Evolutionary conservation across 371 early-diverging fungal genomes (phyloP).

Genomic region (Apophysomyces elegans): DNA sequence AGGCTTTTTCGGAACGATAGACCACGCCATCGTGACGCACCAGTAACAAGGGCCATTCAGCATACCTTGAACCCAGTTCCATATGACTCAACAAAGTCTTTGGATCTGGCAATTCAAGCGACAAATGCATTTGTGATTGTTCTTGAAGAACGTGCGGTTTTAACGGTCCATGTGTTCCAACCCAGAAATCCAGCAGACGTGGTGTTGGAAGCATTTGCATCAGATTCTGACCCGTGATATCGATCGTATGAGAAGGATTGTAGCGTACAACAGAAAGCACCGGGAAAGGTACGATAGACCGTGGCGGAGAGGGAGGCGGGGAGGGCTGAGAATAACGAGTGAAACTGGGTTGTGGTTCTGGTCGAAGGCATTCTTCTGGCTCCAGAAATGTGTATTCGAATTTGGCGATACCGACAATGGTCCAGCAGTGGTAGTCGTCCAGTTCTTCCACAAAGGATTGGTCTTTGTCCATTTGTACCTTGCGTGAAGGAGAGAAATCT

Average conservation of each 20-base stretch:
- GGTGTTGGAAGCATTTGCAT: slow-evolving; percentile 23
- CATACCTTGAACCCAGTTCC: slow-evolving; percentile 19
- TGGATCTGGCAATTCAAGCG: slow-evolving; percentile 29
- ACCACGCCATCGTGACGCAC: slow-evolving; percentile 47
- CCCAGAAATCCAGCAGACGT: slow-evolving; percentile 40
- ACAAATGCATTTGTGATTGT: slow-evolving; percentile 14
- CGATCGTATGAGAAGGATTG: slow-evolving; percentile 27
- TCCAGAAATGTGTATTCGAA: slow-evolving; percentile 58
- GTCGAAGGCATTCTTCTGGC: slow-evolving; percentile 14
- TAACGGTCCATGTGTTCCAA: slow-evolving; percentile 46
- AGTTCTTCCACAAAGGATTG: slow-evolving; percentile 35
- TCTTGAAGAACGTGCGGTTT: slow-evolving; percentile 14
- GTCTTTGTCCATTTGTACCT: slow-evolving; percentile 2
- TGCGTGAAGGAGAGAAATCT: slow-evolving; percentile 34
- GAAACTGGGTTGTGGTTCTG: slow-evolving; percentile 12
- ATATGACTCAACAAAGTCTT: slow-evolving; percentile 29
- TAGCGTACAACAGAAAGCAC: slow-evolving; percentile 34
- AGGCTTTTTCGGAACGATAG: slow-evolving; percentile 39
- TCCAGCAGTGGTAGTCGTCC: slow-evolving; percentile 86
- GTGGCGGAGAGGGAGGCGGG: slow-evolving; percentile 45
- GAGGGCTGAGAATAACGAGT: slow-evolving; percentile 17
- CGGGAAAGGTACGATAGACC: slow-evolving; percentile 48
- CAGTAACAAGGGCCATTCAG: slow-evolving; percentile 43
- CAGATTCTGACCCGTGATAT: slow-evolving; percentile 38
- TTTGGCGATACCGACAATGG: slow-evolving; percentile 73